These are phyloP conservation scores for Didymella sp. DNA, from an alignment of 2,329 filamentous ascomycete genomes.

Conservation along the genomic window DNA sequence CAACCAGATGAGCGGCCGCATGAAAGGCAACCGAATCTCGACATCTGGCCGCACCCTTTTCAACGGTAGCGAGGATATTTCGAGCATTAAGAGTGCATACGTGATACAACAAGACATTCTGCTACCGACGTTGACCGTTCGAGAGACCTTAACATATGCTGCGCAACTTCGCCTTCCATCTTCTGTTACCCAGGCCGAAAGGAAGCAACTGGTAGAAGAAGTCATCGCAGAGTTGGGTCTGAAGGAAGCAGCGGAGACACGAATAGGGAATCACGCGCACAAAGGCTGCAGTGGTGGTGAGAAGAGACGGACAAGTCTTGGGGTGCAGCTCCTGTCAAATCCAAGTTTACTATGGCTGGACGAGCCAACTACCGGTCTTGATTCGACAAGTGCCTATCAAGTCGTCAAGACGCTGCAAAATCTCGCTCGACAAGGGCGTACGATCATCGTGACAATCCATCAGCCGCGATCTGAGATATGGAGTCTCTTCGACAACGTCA, in stretches of 20 bases:
- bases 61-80: conserved; percentile 62
- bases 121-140: conserved; percentile 74
- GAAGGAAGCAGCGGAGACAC: conserved; percentile 78
- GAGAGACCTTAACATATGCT: conserved; percentile 76
- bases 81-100: conserved; percentile 68
- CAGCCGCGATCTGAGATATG: conserved; percentile 82
- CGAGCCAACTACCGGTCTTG: conserved; percentile 77
- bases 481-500: conserved; percentile 75
- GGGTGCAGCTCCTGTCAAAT: conserved; percentile 79
- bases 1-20: conserved; percentile 74
- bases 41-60: conserved; percentile 65
- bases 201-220: conserved; percentile 71
- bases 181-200: conserved; percentile 65
- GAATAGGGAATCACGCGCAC: conserved; percentile 73
- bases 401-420: conserved; percentile 73
- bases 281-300: conserved; percentile 81
- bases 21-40: conserved; percentile 62
- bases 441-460: conserved; percentile 77
- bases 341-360: conserved; percentile 80
- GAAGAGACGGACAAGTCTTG: conserved; percentile 77
- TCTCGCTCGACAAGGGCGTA: conserved; percentile 71
- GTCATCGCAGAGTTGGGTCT: conserved; percentile 77
- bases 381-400: conserved; percentile 78
- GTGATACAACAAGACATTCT: conserved; percentile 80
- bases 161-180: conserved; percentile 74